Base-by-base conservation (phyloP, 768 basidiomycete genomes). In the Gloeostereum incarnatum region DNA sequence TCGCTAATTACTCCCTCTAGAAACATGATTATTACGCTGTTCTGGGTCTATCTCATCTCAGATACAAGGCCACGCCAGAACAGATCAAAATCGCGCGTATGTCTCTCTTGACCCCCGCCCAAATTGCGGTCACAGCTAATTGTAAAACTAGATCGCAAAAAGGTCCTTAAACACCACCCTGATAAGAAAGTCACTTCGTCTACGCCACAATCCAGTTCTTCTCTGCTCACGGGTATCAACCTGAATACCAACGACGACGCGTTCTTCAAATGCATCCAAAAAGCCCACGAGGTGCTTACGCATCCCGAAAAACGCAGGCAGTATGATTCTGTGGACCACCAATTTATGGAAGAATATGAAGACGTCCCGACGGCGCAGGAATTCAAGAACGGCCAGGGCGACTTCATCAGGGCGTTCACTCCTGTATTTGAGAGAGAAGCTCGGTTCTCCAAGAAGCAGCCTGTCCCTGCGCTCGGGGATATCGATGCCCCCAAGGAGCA, bases 211-310 rank as follows among this genome's bases (percentile, higher is more conserved):
- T 36, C 52, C 19, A 45, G 52, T 35, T 38, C 60, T 13, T 56
- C 57, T 45, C 52, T 59, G 18, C 45, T 62, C 33, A 75, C 83
- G 19, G 78, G 74, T 31, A 61, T 71, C 24, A 75, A 76, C 24
- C 77, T 80, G 49, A 85, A 87, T 50, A 81, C 88, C 42, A 94
- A 98, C 66, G 93, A 97, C 59, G 94, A 99, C 51, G 81, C 81
- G 0, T 98, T 99, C 71, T 99, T 99, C 86, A 99, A 99, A 64
- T 99, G 96, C 59, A 98, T 99, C 49, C 82, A 88, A 65, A 99
- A 99, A 62, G 94, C 94, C n/a, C 76, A 85, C 62, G 96, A 99
- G 49, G 81, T 91, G 29, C 80, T 99, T 40, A 82, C 80, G 31
- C 73, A 94, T 61, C 54, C 78, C 16, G 91, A 97, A 55, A 81